Base-by-base conservation (phyloP, 2,329 filamentous ascomycete species). In the Aspergillus niger region DNA sequence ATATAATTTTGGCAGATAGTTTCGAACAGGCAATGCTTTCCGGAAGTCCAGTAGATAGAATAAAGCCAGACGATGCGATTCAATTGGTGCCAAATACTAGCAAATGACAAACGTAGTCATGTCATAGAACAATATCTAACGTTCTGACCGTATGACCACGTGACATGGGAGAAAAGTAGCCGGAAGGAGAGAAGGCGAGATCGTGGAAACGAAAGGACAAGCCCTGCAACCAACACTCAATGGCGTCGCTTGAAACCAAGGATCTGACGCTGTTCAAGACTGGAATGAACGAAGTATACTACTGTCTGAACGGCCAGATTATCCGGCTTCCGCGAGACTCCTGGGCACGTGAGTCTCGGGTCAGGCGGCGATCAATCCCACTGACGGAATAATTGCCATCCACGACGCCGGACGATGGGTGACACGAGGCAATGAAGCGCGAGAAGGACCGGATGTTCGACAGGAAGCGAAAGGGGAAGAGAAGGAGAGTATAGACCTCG, bases 351-450 rank as follows among this genome's bases (percentile, higher is more conserved):
- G 53, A 55, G 53, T 47, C 53, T 55, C 39, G 39, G 53, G 26
- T 32, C 39, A 55, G 39, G 51, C n/a, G 32, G 44, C 28, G 55
- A 38, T 20, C n/a, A 30, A 43, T 55, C 28, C 17, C 22, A 47
- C 26, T 41, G 53, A 8, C 39, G 30, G 20, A 43, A 52, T 53
- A 61, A 63, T 53, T 55, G 61, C 59, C 56, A 52, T 59, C 53
- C 55, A 61, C 55, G 32, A 24, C 17, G 26, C 11, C 28, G 32
- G 49, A 41, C 38, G 43, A 30, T 51, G 36, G 41, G 55, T 48
- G 41, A 51, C 22, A 41, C 43, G 54, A 41, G 52, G 20, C 24
- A 6, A 28, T 17, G 26, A 54, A 36, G 57, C 32, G 48, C 38
- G 44, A 57, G 53, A 11, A 24, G n/a, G 51, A 36, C 20, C 32